Conservation (phyloP, 1,284 basidiomycete species). For the Pseudozyma sp. region DNA sequence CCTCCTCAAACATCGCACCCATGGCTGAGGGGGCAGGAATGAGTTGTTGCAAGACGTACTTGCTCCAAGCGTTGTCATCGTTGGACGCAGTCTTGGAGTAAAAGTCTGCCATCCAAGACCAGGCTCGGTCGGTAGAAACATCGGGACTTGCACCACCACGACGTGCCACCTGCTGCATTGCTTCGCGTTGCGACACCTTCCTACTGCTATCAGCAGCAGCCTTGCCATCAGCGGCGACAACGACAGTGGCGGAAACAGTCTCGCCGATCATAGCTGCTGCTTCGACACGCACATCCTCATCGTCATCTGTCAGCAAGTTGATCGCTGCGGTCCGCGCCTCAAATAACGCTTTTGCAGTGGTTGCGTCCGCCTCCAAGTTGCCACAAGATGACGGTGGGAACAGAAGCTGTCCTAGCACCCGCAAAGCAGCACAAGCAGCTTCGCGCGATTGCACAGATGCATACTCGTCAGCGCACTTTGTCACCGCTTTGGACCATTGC, state of each 20-base stretch:
- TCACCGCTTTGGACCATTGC: slow-evolving; percentile 29
- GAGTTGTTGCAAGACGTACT: slow-evolving; percentile 34
- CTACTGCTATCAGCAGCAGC: slow-evolving; percentile 17
- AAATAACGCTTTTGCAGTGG: slow-evolving; percentile 24
- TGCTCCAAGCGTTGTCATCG: slow-evolving; percentile 17
- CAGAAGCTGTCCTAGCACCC: slow-evolving; percentile 27
- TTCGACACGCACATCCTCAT: slow-evolving; percentile 50
- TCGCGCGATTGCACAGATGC: slow-evolving; percentile 52
- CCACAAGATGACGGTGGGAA: slow-evolving; percentile 14
- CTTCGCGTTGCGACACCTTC: slow-evolving; percentile 16
- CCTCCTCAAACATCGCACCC: slow-evolving; percentile 33
- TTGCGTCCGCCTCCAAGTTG: not conserved
- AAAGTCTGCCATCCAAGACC: slow-evolving; percentile 48
- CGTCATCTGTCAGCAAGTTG: slow-evolving; percentile 50
- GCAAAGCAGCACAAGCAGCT: slow-evolving; percentile 33
- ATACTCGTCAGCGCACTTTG: slow-evolving; percentile 40
- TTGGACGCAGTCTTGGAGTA: slow-evolving; percentile 9
- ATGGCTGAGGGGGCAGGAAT: slow-evolving; percentile 15
- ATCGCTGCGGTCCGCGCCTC: slow-evolving; percentile 39
- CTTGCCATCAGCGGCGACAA: slow-evolving; percentile 41
- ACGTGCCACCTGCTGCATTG: slow-evolving; percentile 35
- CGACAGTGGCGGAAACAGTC: slow-evolving; percentile 20
- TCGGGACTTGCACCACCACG: slow-evolving; percentile 39
- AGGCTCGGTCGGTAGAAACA: slow-evolving; percentile 48
- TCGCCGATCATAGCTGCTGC: slow-evolving; percentile 50